Base-by-base conservation (phyloP, 2,329 filamentous ascomycete species). In the Pseudogymnoascus sp. region DNA sequence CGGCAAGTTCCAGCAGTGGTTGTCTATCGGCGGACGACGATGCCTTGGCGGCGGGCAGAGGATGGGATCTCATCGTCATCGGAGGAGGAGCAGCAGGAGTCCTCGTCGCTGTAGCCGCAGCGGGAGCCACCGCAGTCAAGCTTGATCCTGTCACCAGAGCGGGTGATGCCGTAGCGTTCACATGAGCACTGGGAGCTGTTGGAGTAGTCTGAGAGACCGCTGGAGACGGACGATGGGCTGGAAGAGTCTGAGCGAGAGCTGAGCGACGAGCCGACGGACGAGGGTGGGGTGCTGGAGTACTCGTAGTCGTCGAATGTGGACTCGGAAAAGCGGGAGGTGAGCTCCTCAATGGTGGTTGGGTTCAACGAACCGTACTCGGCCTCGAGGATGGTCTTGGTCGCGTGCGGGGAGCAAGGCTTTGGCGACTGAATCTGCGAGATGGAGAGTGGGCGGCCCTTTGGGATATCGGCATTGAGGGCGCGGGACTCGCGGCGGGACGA, bases 81-180 rank as follows among this genome's bases (percentile, higher is more conserved):
- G 68, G 87, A 87, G 68, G 82, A 88, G 67, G 86, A 91, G 80
- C 87, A 90, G 61, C 84, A 82, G 60, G 79, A 82, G 65, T 80
- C 83, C 64, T 88, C 85, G 70, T 90, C 87, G 66, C 82, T 83
- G 77, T 89, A 94, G 71, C 90, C 90, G 77, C 93, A 97, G 73
- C 90, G 87, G 64, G 86, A 80, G 68, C 93, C 93, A 69, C 91
- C 91, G 72, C 93, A 97, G 83, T 97, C 92, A 74, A 97, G 86
- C 83, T 93, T 94, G 82, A 97, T 89, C 71, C 92, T 87, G 75
- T 95, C 89, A 72, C 92, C 91, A 75, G 88, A 87, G 77, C 91
- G 89, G 66, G 92, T 97, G 80, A 97, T 96, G 69, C 92, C 93
- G 79, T 94, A 97, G 78, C 92, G 90, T 76, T 97, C 91, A 78